Evolutionary conservation across 176 grass and related monocot genomes (phyloP), one percentile per base, ranked within the genome.

Genomic region (Triticum urartu): DNA sequence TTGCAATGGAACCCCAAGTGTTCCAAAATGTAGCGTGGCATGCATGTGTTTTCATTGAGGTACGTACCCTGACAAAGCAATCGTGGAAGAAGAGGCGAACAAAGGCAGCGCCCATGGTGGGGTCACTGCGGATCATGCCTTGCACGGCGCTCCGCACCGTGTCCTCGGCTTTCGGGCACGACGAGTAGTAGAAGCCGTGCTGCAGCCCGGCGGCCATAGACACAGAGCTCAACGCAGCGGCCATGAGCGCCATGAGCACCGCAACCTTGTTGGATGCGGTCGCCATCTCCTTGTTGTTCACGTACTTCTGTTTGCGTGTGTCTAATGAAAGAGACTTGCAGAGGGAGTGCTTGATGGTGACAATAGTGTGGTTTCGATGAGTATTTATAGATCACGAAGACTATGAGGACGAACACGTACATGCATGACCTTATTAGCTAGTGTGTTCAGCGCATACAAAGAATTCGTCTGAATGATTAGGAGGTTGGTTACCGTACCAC

Each of bases 71-170:
- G 25, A 93, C 89, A 20, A 95, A 95, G 84, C 93, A 95, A 77
- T 95, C 93, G 20, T 95, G 93, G 86, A 95, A 95, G 68, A 88
- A 84, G 45, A 95, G 87, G 5, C 93, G 71, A 47, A 95, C 4
- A 25, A 92, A 72, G 66, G 87, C 87, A 17, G 81, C 87, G 7
- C 66, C 81, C n/a, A 89, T 79, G 65, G 66, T 84, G 56, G 6
- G 1, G 17, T 89, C 78, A 24, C 60, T 81, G 7, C 42, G 9
- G 17, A 87, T 79, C 7, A 83, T 36, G 7, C 4, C 38, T 54
- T 84, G 11, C 8, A 90, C 89, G 2, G 38, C 80, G 69, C 67
- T 35, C 80, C 86, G 83, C 33, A 90, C 84, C 13, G 63, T 90
- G n/a, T 79, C 34, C 84, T 90, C 84, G 6, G 84, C 89, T 68